Conservation (phyloP, 2,329 filamentous ascomycete species). For the Cucurbitaria berberidis region DNA sequence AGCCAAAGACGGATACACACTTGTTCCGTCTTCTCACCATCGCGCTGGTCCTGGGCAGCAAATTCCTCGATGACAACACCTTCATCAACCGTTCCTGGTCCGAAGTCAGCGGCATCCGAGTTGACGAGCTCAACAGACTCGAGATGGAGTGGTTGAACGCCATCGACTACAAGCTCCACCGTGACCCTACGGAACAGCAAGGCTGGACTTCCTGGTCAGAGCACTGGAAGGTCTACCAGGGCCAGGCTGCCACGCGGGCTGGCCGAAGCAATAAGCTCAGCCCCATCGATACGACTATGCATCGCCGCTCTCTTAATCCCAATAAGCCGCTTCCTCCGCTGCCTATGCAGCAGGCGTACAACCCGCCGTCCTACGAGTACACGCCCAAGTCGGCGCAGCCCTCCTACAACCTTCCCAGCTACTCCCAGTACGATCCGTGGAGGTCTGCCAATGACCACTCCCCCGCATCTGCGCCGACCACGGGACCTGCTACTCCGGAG, state of each 20-base stretch:
- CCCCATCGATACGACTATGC: conserved; percentile 69
- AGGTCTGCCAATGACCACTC: conserved; percentile 53
- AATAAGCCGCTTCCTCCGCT: conserved; percentile 54
- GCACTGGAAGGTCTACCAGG: conserved; percentile 70
- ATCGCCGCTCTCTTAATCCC: conserved; percentile 55
- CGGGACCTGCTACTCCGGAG: conserved; percentile 61
- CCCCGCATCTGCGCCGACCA: conserved; percentile 61
- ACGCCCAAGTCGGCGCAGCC: conserved; percentile 45
- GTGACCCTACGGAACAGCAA: conserved; percentile 78
- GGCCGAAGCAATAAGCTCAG: conserved; percentile 56
- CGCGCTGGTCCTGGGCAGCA: conserved; percentile 84
- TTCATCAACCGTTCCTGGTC: conserved; percentile 98
- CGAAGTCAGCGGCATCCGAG: conserved; percentile 88
- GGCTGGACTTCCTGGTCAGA: conserved; percentile 70
- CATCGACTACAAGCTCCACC: conserved; percentile 84
- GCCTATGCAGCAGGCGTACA: conserved; percentile 51
- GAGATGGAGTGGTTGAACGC: conserved; percentile 87
- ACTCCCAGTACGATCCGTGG: conserved; percentile 52
- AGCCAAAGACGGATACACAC: conserved; percentile 65
- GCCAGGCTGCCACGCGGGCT: conserved; percentile 53
- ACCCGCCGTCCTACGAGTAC: conserved; percentile 41
- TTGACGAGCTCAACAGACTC: conserved; percentile 81
- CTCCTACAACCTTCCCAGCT: conserved; percentile 45
- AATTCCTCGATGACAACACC: conserved; percentile 95
- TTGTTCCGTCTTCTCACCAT: conserved; percentile 89